These are phyloP conservation scores for Auricularia auricula-judae DNA, from an alignment of 768 basidiomycete species.

Conservation along the genomic window DNA sequence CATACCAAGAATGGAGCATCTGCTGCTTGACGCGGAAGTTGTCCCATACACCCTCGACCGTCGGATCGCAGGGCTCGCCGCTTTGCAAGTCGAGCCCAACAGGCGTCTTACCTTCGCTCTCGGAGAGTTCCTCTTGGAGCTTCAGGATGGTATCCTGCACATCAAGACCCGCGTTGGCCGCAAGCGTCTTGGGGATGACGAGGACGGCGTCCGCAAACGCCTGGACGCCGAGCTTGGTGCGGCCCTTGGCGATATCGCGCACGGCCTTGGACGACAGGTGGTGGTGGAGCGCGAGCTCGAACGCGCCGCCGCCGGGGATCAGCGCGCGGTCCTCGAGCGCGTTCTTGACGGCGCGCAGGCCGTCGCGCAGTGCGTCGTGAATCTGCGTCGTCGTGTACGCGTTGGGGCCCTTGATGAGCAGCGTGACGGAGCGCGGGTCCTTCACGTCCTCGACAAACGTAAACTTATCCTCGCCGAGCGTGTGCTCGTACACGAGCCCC, in stretches of 20 bases:
- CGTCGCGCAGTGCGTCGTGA: conserved; percentile 96
- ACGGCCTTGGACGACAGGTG: conserved; percentile 55
- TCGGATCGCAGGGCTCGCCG: conserved; percentile 94
- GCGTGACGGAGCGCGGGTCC: conserved; percentile 87
- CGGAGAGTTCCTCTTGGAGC: conserved; percentile 91
- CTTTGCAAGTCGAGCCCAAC: conserved; percentile 89
- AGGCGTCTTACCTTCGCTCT: conserved; percentile 50
- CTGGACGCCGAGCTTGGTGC: conserved; percentile 94
- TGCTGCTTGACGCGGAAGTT: conserved; percentile 98
- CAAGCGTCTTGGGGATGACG: conserved; percentile 92
- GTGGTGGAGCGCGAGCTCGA: conserved; percentile 85
- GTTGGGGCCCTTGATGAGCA: conserved; percentile 97
- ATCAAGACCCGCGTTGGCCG: conserved; percentile 92
- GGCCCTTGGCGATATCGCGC: conserved; percentile 71
- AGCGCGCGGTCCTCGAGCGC: conserved; percentile 82
- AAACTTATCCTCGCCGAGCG: conserved; percentile 96
- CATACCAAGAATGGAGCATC: conserved; percentile 94
- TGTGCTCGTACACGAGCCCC: conserved; percentile 97
- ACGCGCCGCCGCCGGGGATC: conserved; percentile 95
- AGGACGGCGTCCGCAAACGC: conserved; percentile 93
- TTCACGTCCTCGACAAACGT: conserved; percentile 97
- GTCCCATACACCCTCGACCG: conserved; percentile 95
- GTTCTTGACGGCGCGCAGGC: conserved; percentile 93
- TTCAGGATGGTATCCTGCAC: conserved; percentile 92
- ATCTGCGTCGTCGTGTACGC: conserved; percentile 93